Base-by-base conservation (phyloP, 768 basidiomycete species). In the Antrodiella citrinella region DNA sequence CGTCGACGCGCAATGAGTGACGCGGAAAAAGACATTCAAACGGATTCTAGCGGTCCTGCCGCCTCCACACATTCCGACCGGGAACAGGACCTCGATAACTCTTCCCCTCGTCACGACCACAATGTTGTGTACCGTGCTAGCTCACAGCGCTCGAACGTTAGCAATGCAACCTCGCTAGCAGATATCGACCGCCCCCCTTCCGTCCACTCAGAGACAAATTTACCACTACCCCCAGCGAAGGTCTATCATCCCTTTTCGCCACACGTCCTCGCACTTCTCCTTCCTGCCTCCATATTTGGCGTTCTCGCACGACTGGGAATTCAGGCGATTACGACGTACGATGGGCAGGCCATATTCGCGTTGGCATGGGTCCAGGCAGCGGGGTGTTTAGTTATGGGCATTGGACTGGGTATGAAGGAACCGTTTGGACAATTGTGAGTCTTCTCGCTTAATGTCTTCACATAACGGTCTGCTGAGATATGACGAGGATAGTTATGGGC, bases 331-430 rank as follows among this genome's bases (percentile, higher is more conserved):
- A 76, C 75, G 18, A 79, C 75, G 0, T 97, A 91, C 57, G 73
- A 83, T 30, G 90, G 87, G 1, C 65, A 75, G 41, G 76, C 80
- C 55, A 81, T 97, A 4, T 97, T 93, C 61, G 73, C 87, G 2
- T 69, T 97, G 20, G 80, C 84, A 3, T 97, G 93, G 71, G 75
- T 81, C 0, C 95, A 99, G 64, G 86, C 82, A 0, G 69, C 84
- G 0, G 96, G 96, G 15, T 98, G 94, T 67, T 71, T 92, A 48
- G 69, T 95, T 23, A 98, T 99, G 93, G 96, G 96, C 2, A 67
- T 90, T 47, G 76, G 74, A 5, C 60, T 91, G 18, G 78, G 74
- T 15, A 62, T 86, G 59, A 92, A 86, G 65, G 78, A 81, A 45
- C 78, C 83, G 5, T 72, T 99, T 11, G 80, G 81, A 43, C 68